These are phyloP conservation scores for Abortiporus biennis DNA, from an alignment of 1,284 basidiomycete species.

Conservation along the genomic window DNA sequence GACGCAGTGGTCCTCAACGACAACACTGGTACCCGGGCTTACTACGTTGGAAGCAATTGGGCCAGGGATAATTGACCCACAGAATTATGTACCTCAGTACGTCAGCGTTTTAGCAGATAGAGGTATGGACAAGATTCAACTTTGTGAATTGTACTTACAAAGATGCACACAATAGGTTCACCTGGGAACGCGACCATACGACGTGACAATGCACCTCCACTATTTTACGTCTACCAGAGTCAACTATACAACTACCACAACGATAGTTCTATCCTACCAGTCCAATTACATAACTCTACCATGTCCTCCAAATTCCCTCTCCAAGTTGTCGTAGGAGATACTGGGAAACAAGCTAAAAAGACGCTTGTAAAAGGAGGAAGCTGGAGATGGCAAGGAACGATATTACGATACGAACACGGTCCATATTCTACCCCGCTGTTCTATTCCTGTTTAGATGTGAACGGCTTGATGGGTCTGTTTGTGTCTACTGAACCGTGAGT, in stretches of 20 bases:
- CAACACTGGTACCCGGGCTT: constrained; percentile 44
- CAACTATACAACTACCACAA: constrained; percentile 52
- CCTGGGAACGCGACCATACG: constrained; percentile 26
- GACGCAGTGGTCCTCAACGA: constrained; percentile 29
- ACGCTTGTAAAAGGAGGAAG: constrained; percentile 29
- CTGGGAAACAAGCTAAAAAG: constrained; percentile 15
- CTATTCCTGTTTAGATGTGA: constrained; percentile 37
- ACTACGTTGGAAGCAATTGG: constrained; percentile 40
- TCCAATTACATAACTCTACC: constrained; percentile 50
- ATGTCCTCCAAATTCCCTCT: constrained; percentile 35
- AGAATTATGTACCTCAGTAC: constrained; percentile 26
- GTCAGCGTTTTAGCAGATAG: too few relatives aligned
- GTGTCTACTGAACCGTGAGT: constrained; percentile 43
- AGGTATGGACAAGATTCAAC: too few relatives aligned
- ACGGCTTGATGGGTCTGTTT: constrained; percentile 37
- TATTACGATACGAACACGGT: constrained; percentile 46
- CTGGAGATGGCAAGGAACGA: constrained; percentile 54
- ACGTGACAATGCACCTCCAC: constrained; percentile 27
- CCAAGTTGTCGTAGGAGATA: constrained; percentile 36
- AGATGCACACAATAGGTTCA: constrained; percentile 16
- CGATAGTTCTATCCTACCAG: constrained; percentile 45
- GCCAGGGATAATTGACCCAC: constrained; percentile 13
- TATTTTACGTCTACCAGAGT: constrained; percentile 49
- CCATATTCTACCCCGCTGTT: constrained; percentile 39
- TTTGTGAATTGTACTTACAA: constrained; percentile 7